A percentile compares a stretch with the other conserved stretches of the same genome.
phyloP scores from a whole-genome alignment of 148 eudicot species.

The Rhododendron henanense region DNA sequence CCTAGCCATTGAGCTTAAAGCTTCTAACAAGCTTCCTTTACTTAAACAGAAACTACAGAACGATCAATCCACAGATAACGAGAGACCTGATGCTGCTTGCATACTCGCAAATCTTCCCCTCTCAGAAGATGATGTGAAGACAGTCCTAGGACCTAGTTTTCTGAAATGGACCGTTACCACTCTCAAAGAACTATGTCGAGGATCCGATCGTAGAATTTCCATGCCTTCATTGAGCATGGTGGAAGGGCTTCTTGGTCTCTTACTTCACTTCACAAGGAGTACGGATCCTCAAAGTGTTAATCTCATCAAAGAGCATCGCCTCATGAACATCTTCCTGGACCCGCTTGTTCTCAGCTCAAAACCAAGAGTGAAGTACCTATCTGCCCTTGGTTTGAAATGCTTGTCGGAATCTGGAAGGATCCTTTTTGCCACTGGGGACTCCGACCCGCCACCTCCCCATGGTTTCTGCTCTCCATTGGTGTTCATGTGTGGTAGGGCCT shows the following conservation, averaged over 20 bases:
- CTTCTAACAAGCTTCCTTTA: constrained; percentile 33
- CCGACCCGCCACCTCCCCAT: constrained; percentile 43
- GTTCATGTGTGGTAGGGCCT: constrained; percentile 44
- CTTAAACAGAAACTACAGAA: constrained; percentile 42
- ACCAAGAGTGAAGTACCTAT: constrained; percentile 47
- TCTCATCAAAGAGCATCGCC: constrained; percentile 45
- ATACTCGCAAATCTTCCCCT: constrained; percentile 55
- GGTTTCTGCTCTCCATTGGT: constrained; percentile 56
- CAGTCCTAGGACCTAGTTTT: constrained; percentile 41
- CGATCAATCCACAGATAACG: constrained; percentile 32
- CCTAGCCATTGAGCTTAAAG: constrained; percentile 32
- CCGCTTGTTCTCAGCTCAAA: constrained; percentile 34
- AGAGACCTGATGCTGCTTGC: constrained; percentile 51
- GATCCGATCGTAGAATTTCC: constrained; percentile 27
- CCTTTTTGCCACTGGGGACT: constrained; percentile 34
- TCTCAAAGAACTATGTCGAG: constrained; percentile 36
- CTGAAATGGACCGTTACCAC: constrained; percentile 42
- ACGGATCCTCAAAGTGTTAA: constrained; percentile 28
- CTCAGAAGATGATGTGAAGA: constrained; percentile 44
- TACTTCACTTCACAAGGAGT: constrained; percentile 50
- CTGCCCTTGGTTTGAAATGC: constrained; percentile 44
- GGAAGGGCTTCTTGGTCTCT: constrained; percentile 65
- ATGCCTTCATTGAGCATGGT: constrained; percentile 33
- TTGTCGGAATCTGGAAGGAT: constrained; percentile 44
- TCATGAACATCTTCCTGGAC: constrained; percentile 44